These are phyloP conservation scores for Graphilbum fragrans DNA, from an alignment of 2,329 filamentous ascomycete species.

Conservation along the genomic window DNA sequence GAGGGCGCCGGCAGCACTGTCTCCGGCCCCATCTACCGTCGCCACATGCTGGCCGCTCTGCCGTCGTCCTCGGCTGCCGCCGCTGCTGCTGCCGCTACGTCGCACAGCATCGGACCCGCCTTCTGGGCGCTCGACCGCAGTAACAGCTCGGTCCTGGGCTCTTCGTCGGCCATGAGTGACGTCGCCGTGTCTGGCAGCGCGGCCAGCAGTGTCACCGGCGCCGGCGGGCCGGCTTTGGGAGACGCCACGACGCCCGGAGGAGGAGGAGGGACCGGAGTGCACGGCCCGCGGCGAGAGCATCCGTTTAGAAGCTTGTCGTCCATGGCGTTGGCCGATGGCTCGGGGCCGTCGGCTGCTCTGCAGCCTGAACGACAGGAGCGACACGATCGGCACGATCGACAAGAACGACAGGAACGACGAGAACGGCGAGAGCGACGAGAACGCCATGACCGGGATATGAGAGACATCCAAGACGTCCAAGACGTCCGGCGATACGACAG, in stretches of 20 bases:
- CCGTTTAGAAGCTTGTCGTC: too few relatives aligned
- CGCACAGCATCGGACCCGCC: not conserved
- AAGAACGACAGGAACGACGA: too few relatives aligned
- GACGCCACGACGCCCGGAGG: constrained; percentile 2
- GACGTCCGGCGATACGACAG: too few relatives aligned
- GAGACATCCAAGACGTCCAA: too few relatives aligned
- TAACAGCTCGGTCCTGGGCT: not conserved
- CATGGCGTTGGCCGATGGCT: too few relatives aligned
- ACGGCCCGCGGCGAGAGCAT: constrained; percentile 17
- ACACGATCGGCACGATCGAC: too few relatives aligned
- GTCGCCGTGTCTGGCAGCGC: constrained; percentile 16
- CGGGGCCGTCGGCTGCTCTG: too few relatives aligned
- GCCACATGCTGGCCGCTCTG: constrained; percentile 10
- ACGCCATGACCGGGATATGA: too few relatives aligned
- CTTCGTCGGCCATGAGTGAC: constrained; percentile 27
- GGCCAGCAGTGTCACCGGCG: constrained; percentile 1
- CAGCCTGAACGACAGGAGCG: too few relatives aligned
- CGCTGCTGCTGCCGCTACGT: not conserved
- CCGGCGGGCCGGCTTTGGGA: constrained; percentile 1
- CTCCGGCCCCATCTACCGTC: constrained; percentile 61
- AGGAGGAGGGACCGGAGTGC: constrained; percentile 7
- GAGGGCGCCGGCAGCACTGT: constrained; percentile 82
- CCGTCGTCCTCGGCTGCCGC: constrained; percentile 15
- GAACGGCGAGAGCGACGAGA: too few relatives aligned
- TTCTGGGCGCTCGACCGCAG: not conserved